phyloP scores from a whole-genome alignment of 768 basidiomycete species.

The Russula emetica region DNA sequence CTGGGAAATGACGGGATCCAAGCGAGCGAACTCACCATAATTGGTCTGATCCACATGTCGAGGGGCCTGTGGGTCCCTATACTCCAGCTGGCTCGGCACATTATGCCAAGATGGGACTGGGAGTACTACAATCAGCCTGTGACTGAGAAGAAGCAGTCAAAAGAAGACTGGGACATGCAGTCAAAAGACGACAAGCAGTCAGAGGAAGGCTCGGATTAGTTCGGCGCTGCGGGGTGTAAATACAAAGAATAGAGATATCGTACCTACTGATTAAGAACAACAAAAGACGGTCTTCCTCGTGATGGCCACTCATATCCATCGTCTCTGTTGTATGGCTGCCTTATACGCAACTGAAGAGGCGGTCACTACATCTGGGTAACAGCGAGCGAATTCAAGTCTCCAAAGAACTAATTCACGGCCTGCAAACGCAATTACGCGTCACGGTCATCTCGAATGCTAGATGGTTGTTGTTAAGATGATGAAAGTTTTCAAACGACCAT shows the following conservation, averaged over 20 bases:
- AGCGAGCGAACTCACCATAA: not conserved
- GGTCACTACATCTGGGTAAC: too few relatives aligned
- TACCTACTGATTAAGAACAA: not conserved
- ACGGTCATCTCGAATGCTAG: too few relatives aligned
- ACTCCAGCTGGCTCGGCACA: not conserved
- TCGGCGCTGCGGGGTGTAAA: not conserved
- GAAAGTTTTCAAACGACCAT: too few relatives aligned
- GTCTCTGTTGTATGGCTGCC: not conserved
- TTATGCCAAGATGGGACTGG: not conserved
- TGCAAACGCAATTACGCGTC: not conserved
- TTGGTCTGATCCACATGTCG: conserved; percentile 14
- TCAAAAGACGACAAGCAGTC: not conserved
- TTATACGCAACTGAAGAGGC: not conserved
- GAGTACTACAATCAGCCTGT: not conserved
- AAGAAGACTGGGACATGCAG: not conserved
- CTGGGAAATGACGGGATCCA: not conserved
- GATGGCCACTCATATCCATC: not conserved
- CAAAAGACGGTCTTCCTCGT: not conserved
- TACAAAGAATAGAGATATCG: not conserved
- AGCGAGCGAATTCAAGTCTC: not conserved
- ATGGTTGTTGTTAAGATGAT: too few relatives aligned
- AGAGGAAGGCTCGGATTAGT: not conserved
- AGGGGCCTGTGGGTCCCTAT: conserved; percentile 13
- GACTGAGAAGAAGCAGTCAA: not conserved
- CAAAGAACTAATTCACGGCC: too few relatives aligned